Conservation (phyloP, 441 rosid genomes). For the Eruca vesicaria region DNA sequence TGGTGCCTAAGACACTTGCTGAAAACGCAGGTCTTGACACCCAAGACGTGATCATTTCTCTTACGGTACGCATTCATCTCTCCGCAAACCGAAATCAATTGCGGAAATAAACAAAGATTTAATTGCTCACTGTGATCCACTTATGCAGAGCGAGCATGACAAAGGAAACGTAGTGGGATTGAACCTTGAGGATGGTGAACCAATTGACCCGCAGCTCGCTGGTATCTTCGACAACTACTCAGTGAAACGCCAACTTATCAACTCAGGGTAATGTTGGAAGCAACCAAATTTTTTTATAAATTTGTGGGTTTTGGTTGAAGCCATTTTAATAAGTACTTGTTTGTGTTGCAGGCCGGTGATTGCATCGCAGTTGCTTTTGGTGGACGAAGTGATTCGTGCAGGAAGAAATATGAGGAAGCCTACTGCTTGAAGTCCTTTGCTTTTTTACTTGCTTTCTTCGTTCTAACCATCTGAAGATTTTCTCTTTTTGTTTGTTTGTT, state of each 20-base stretch:
- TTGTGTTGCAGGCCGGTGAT: conserved; percentile 75
- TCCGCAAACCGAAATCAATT: background rate
- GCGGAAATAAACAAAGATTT: background rate
- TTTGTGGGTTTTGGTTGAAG: background rate
- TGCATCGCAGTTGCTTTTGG: conserved; percentile 89
- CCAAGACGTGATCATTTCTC: conserved; percentile 85
- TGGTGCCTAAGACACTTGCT: conserved; percentile 90
- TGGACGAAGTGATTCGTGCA: conserved; percentile 97
- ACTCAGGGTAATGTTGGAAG: conserved; percentile 66
- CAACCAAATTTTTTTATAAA: background rate
- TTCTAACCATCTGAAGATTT: background rate
- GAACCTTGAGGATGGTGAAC: conserved; percentile 76
- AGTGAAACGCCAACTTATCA: conserved; percentile 89
- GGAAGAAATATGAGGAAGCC: conserved; percentile 99
- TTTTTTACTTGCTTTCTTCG: background rate
- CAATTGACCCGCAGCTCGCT: conserved; percentile 88
- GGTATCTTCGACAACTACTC: conserved; percentile 96
- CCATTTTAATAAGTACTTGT: background rate
- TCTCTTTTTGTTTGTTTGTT: background rate
- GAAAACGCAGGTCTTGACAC: conserved; percentile 97
- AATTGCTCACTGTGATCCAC: conserved; percentile 5
- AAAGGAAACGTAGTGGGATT: conserved; percentile 81
- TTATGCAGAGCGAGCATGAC: conserved; percentile 85
- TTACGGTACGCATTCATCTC: conserved; percentile 47
- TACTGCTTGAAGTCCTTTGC: conserved; percentile 26